Evolutionary conservation across 306 rosid genomes (phyloP).

Genomic region (Phaseolus lunatus): DNA sequence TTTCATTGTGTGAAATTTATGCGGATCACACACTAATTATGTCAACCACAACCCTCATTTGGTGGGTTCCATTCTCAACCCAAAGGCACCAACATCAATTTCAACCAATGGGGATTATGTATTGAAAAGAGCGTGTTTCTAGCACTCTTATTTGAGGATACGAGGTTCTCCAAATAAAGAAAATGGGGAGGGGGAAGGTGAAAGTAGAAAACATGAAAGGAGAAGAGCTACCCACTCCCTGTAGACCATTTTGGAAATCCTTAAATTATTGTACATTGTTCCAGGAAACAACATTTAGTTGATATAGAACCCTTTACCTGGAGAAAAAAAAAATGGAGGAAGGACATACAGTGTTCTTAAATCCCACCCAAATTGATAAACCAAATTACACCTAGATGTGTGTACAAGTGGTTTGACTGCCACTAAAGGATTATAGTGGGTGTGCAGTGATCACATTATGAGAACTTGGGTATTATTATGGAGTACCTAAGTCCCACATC

Average conservation of each 20-base stretch:
- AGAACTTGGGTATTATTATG: too few relatives aligned
- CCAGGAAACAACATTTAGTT: not conserved
- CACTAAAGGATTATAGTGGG: not conserved
- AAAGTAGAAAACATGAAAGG: not conserved
- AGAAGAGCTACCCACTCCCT: constrained; percentile 29
- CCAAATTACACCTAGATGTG: not conserved
- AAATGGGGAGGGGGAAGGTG: not conserved
- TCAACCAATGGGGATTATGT: not conserved
- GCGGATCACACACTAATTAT: not conserved
- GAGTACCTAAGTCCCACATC: too few relatives aligned
- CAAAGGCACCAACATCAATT: not conserved
- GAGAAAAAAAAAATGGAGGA: not conserved
- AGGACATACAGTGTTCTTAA: not conserved
- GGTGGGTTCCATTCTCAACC: not conserved
- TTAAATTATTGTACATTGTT: not conserved
- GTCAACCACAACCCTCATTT: not conserved
- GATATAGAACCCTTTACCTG: not conserved
- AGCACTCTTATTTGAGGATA: not conserved
- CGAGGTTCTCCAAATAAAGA: not conserved
- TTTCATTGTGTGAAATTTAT: not conserved
- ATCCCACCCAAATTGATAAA: not conserved
- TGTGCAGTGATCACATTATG: too few relatives aligned
- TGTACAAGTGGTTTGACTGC: not conserved
- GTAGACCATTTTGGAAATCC: not conserved
- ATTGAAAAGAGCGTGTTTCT: not conserved